Percentiles rank a stretch among this genome's conserved stretches.
Evolutionary conservation across 208 protist genomes (phyloP).

Genomic region (Leishmania major): DNA sequence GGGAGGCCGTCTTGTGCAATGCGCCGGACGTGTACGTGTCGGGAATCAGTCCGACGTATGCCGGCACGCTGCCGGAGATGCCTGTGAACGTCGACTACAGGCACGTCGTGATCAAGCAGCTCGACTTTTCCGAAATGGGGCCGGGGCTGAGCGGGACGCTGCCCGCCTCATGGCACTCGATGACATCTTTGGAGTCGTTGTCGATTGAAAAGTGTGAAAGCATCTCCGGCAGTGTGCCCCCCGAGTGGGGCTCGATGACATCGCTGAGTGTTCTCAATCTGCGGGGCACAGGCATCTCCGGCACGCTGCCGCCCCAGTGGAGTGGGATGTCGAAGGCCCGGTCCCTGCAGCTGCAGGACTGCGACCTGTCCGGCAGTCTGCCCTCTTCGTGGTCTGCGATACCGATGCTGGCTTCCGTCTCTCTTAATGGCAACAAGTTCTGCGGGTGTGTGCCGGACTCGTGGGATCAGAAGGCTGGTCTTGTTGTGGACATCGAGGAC

Average conservation of each 20-base stretch:
- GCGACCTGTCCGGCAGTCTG: background rate
- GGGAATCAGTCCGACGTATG: no score
- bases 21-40: no score
- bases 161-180: background rate
- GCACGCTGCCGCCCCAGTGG: background rate
- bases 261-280: no score
- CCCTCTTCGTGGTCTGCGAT: conserved; percentile 4
- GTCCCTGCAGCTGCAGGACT: background rate
- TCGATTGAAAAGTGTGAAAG: no score
- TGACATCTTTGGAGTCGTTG: background rate
- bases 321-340: background rate
- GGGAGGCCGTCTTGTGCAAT: no score
- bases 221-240: background rate
- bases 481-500: background rate
- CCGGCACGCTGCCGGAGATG: no score
- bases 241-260: background rate
- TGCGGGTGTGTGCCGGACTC: conserved; percentile 10
- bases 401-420: background rate
- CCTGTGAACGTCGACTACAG: no score
- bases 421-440: background rate
- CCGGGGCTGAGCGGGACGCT: background rate
- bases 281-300: background rate
- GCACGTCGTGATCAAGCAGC: no score
- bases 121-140: no score
- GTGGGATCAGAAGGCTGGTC: background rate